phyloP scores from a whole-genome alignment of 2,329 filamentous ascomycete genomes.

The Fusarium paranaense region DNA sequence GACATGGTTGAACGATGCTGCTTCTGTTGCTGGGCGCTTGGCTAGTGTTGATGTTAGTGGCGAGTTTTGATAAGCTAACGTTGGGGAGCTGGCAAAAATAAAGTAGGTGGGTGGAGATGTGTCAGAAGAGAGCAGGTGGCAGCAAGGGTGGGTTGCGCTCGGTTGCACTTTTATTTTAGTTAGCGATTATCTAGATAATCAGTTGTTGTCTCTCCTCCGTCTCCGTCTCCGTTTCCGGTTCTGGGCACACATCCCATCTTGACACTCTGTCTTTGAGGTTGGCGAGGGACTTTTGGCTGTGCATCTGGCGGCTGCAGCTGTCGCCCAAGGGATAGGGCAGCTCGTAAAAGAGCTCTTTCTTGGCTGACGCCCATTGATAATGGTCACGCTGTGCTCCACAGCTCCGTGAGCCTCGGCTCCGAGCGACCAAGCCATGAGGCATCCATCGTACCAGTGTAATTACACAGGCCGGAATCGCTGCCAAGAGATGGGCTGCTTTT shows the following conservation, averaged over 20 bases:
- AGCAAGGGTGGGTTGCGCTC: conserved; percentile 2
- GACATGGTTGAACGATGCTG: conserved; percentile 23
- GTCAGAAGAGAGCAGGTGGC: not conserved
- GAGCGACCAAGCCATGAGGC: not conserved
- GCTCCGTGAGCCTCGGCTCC: conserved; percentile 1
- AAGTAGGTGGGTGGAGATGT: conserved; percentile 17
- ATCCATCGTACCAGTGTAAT: not conserved
- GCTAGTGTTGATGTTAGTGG: conserved; percentile 21
- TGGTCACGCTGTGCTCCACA: not conserved
- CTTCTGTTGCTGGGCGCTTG: not conserved
- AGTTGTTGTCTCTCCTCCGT: not conserved
- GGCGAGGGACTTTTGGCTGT: not conserved
- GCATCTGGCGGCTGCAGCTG: too few relatives aligned
- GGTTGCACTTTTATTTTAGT: not conserved
- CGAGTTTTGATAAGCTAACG: conserved; percentile 21
- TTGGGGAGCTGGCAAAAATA: not conserved
- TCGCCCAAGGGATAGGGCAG: not conserved
- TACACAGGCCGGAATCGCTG: not conserved
- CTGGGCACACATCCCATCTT: not conserved
- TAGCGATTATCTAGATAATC: conserved; percentile 28
- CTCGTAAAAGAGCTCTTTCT: not conserved
- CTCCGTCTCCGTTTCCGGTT: not conserved
- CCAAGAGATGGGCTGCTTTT: not conserved
- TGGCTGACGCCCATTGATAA: not conserved
- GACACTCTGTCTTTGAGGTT: not conserved